A percentile compares a stretch with the other conserved stretches of the same genome.
Evolutionary conservation across 257 asterid genomes (phyloP).

Genomic region (Striga asiatica): DNA sequence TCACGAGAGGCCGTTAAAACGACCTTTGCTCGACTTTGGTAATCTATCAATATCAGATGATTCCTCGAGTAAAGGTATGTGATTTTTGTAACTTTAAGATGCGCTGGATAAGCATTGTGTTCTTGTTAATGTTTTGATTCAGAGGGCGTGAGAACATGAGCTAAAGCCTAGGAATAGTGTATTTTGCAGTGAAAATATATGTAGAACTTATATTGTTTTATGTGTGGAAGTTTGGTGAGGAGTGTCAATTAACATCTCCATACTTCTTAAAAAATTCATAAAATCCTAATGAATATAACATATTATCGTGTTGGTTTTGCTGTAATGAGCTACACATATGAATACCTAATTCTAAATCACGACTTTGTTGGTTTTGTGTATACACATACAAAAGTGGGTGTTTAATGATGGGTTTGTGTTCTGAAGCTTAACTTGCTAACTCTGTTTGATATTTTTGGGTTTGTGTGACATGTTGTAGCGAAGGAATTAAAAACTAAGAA

Average conservation of each 20-base stretch:
- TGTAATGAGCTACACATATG: neutral
- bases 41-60: conserved; percentile 62
- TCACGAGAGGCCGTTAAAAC: conserved; percentile 62
- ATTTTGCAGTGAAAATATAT: too few species aligned
- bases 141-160: too few species aligned
- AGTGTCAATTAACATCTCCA: neutral
- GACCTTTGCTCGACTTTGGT: conserved; percentile 54
- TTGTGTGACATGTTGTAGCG: conserved; percentile 26
- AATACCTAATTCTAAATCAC: neutral
- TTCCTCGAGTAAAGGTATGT: conserved; percentile 44
- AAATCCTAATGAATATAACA: too few species aligned
- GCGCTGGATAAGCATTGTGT: neutral
- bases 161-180: too few species aligned
- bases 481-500: conserved; percentile 52
- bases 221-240: neutral
- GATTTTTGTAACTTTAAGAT: neutral
- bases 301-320: neutral
- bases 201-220: too few species aligned
- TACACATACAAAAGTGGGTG: neutral
- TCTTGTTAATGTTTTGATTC: too few species aligned
- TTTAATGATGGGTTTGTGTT: neutral
- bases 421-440: neutral
- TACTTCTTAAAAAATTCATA: too few species aligned
- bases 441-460: neutral
- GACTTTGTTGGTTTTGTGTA: neutral